Conservation (phyloP, 2,329 filamentous ascomycete genomes). For the Ceratocystis huliohia region DNA sequence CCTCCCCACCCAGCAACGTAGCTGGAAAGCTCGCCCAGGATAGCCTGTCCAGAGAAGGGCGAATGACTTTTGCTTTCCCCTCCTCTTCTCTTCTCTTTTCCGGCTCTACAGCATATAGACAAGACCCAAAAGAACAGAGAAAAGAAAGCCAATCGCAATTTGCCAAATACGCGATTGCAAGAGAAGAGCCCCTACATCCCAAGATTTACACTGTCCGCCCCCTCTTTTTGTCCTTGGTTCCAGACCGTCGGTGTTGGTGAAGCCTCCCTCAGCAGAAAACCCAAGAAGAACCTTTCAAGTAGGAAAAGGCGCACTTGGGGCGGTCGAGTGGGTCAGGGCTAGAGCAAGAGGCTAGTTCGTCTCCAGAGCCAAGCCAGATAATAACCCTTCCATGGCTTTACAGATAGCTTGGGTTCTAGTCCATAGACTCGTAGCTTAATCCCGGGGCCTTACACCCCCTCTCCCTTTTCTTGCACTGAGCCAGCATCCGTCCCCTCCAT, state of each 20-base stretch:
- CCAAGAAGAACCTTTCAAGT: neutral
- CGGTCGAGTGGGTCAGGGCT: neutral
- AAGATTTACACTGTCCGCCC: neutral
- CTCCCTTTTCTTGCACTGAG: no score
- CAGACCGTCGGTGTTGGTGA: neutral
- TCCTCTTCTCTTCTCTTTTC: neutral
- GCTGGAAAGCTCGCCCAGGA: neutral
- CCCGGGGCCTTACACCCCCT: no score
- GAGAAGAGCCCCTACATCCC: neutral
- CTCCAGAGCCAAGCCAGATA: neutral
- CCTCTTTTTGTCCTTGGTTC: neutral
- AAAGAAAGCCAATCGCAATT: constrained; percentile 3
- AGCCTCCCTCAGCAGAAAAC: neutral
- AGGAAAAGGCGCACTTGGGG: neutral
- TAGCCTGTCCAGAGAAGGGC: neutral
- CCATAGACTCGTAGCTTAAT: no score
- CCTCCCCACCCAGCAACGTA: neutral
- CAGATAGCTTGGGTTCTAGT: neutral
- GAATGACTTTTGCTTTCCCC: neutral
- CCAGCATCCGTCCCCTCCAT: no score
- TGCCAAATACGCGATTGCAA: neutral
- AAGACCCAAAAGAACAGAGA: neutral
- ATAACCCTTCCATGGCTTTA: neutral
- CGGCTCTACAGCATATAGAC: neutral
- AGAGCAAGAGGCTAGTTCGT: neutral